Conservation (phyloP, 2,329 filamentous ascomycete species). For the Hymenoscyphus scutula region DNA sequence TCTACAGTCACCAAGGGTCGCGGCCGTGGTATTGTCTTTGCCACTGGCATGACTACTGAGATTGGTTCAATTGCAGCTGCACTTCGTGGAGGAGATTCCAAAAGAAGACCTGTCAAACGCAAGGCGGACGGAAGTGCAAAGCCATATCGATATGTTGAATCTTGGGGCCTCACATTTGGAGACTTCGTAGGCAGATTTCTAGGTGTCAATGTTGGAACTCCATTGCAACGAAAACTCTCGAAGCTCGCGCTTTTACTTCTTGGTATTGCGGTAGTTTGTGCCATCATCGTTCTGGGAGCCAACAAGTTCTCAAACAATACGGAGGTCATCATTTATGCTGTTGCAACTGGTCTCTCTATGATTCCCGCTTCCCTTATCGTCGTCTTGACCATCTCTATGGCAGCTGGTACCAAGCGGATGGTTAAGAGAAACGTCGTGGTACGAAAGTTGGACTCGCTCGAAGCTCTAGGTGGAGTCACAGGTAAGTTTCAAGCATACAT, state of each 20-base stretch:
- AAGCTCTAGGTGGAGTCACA: constrained; percentile 63
- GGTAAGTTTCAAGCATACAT: constrained; percentile 40
- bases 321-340: constrained; percentile 63
- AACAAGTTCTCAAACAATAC: constrained; percentile 50
- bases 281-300: constrained; percentile 62
- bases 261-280: constrained; percentile 60
- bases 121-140: constrained; percentile 49
- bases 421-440: constrained; percentile 63
- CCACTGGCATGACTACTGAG: constrained; percentile 59
- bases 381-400: constrained; percentile 67
- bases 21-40: constrained; percentile 58
- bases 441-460: constrained; percentile 62
- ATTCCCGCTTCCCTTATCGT: constrained; percentile 70
- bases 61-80: constrained; percentile 63
- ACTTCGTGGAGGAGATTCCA: constrained; percentile 52
- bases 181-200: constrained; percentile 60
- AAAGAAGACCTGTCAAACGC: constrained; percentile 45
- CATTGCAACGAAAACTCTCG: constrained; percentile 64
- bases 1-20: constrained; percentile 62
- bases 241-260: constrained; percentile 63
- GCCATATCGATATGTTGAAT: constrained; percentile 46
- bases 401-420: constrained; percentile 62
- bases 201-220: constrained; percentile 63
- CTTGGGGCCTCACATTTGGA: constrained; percentile 43
- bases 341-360: constrained; percentile 58